phyloP scores from a whole-genome alignment of 805 yeast species.

The Lipomyces sp. region DNA sequence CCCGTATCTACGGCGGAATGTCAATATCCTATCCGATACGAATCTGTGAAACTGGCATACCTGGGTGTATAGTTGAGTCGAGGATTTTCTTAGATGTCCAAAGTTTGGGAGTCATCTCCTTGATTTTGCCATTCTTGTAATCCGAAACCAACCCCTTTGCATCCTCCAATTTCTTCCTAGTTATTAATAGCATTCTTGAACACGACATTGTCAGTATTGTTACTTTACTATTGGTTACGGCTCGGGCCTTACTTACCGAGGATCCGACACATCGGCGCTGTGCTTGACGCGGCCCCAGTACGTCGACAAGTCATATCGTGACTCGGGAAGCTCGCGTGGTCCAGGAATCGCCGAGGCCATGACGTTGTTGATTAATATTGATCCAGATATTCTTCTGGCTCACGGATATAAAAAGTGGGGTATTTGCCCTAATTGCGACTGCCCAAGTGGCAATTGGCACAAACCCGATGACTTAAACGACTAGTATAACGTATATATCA shows the following conservation, averaged over 20 bases:
- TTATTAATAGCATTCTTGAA: constrained; percentile 71
- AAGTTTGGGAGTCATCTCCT: constrained; percentile 72
- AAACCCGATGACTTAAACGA: too few relatives aligned
- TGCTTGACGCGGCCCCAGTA: constrained; percentile 96
- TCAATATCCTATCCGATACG: neutral
- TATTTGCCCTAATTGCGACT: neutral
- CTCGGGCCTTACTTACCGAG: constrained; percentile 50
- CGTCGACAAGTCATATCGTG: constrained; percentile 76
- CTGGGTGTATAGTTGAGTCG: constrained; percentile 92
- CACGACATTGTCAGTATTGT: neutral
- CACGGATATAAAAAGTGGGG: neutral
- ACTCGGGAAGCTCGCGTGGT: constrained; percentile 74
- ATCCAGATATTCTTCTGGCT: neutral
- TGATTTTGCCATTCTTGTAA: constrained; percentile 70
- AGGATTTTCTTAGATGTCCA: constrained; percentile 88
- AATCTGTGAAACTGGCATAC: constrained; percentile 6
- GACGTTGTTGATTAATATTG: neutral
- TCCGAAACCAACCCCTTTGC: constrained; percentile 72
- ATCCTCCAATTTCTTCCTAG: constrained; percentile 61
- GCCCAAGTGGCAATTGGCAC: too few relatives aligned
- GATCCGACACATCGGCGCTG: constrained; percentile 91
- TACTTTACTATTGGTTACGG: neutral
- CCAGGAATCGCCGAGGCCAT: constrained; percentile 94
- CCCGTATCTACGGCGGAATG: constrained; percentile 67
- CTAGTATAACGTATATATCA: too few relatives aligned